Conservation (phyloP, 148 eudicot species). For the Rhododendron simsii region DNA sequence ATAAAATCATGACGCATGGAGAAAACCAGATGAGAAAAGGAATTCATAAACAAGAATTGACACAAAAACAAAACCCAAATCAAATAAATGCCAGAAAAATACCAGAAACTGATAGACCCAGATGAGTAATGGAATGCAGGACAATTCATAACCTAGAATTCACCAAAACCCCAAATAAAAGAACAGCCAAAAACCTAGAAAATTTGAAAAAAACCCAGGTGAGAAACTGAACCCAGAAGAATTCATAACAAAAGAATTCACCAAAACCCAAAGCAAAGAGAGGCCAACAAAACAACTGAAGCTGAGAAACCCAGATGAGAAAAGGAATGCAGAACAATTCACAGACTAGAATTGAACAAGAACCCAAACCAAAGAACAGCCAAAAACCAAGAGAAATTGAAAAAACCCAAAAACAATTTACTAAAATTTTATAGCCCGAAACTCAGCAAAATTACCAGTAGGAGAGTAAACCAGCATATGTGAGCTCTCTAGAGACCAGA, state of each 20-base stretch:
- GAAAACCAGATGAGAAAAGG: slow-evolving; percentile 10
- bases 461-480: slow-evolving; percentile 12
- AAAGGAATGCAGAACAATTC: slow-evolving; percentile 5
- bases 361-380: not conserved
- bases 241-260: not conserved
- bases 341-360: slow-evolving; percentile 1
- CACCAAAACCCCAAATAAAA: not conserved
- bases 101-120: not conserved
- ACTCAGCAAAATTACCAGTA: not conserved
- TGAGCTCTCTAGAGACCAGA: slow-evolving; percentile 18
- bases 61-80: not conserved
- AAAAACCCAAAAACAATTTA: not conserved
- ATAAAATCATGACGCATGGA: not conserved
- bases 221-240: not conserved
- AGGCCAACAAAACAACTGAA: not conserved
- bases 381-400: not conserved
- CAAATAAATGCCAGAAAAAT: not conserved
- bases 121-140: slow-evolving; percentile 10
- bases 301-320: slow-evolving; percentile 5
- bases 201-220: not conserved
- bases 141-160: slow-evolving; percentile 3
- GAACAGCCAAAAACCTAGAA: not conserved
- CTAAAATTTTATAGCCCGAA: not conserved
- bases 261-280: not conserved
- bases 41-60: slow-evolving; percentile 6